These are phyloP conservation scores for Candolleomyces aberdarensis DNA, from an alignment of 768 basidiomycete species.

Conservation along the genomic window DNA sequence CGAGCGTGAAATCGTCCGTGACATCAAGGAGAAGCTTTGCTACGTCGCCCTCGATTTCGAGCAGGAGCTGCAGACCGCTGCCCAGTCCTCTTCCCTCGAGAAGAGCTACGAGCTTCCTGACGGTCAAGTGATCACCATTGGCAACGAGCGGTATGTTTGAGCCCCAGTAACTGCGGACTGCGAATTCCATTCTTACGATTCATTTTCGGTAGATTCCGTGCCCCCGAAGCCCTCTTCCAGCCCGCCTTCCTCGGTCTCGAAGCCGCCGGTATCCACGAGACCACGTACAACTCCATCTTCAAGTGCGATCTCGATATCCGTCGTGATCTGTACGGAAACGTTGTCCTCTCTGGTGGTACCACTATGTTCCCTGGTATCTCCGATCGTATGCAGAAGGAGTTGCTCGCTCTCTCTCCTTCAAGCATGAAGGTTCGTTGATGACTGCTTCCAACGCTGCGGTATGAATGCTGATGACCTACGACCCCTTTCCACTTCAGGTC, in stretches of 20 bases:
- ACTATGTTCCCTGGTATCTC: constrained; percentile 97
- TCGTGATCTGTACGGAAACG: constrained; percentile 77
- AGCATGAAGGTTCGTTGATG: constrained; percentile 71
- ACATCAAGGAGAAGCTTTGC: constrained; percentile 97
- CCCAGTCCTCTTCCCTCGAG: constrained; percentile 85
- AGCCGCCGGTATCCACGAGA: constrained; percentile 90
- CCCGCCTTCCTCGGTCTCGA: constrained; percentile 88
- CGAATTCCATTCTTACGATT: constrained; percentile 50
- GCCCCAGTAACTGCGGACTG: constrained; percentile 40
- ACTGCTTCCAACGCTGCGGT: neutral
- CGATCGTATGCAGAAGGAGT: constrained; percentile 94
- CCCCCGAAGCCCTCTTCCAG: constrained; percentile 93
- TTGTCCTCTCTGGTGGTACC: constrained; percentile 86
- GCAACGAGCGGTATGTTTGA: constrained; percentile 82
- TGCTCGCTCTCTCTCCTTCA: constrained; percentile 77
- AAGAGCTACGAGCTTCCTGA: constrained; percentile 92
- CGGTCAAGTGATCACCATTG: constrained; percentile 94
- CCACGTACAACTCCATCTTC: constrained; percentile 81
- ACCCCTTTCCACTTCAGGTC: constrained; percentile 40
- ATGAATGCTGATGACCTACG: constrained; percentile 5
- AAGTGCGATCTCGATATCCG: constrained; percentile 87
- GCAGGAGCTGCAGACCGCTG: constrained; percentile 88
- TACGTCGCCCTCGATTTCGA: constrained; percentile 95
- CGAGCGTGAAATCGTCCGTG: constrained; percentile 91
- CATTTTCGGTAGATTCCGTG: constrained; percentile 67